These are phyloP conservation scores for Citrus unshiu DNA, from an alignment of 345 rosid species.

Conservation along the genomic window DNA sequence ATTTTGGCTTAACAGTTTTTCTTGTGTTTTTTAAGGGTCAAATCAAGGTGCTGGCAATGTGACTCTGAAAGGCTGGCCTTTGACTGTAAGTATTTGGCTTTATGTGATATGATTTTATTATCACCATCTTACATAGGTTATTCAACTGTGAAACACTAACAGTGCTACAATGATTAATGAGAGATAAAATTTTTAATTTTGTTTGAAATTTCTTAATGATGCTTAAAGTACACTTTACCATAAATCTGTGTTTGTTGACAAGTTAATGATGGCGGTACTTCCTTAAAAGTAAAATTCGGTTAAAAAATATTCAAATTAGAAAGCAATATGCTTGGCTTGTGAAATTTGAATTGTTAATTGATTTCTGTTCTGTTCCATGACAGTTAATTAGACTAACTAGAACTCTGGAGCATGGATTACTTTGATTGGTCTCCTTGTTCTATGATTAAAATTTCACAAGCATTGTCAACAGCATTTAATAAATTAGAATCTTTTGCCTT, in stretches of 20 bases:
- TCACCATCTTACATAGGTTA: background rate
- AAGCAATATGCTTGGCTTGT: background rate
- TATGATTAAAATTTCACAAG: background rate
- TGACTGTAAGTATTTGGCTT: slow-evolving; percentile 40
- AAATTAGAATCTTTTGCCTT: background rate
- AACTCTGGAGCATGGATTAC: background rate
- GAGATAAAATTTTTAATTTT: background rate
- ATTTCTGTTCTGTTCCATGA: background rate
- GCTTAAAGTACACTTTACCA: background rate
- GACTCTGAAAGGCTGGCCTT: slow-evolving; percentile 71
- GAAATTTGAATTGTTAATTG: background rate
- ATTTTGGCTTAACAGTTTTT: slow-evolving; percentile 8
- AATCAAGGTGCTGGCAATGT: slow-evolving; percentile 51
- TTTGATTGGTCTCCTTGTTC: background rate
- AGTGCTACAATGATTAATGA: background rate
- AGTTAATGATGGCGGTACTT: background rate
- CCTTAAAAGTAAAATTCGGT: background rate
- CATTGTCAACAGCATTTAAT: background rate
- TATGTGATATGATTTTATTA: background rate
- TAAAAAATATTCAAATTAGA: background rate
- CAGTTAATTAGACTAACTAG: background rate
- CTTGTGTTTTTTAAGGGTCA: slow-evolving; percentile 30
- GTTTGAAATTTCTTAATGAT: background rate
- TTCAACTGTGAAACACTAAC: background rate
- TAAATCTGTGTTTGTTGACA: background rate